A percentile compares a stretch with the other conserved stretches of the same genome.
Evolutionary conservation across 371 early-diverging fungal genomes (phyloP).

Genomic region (Haplosporangium sp.): DNA sequence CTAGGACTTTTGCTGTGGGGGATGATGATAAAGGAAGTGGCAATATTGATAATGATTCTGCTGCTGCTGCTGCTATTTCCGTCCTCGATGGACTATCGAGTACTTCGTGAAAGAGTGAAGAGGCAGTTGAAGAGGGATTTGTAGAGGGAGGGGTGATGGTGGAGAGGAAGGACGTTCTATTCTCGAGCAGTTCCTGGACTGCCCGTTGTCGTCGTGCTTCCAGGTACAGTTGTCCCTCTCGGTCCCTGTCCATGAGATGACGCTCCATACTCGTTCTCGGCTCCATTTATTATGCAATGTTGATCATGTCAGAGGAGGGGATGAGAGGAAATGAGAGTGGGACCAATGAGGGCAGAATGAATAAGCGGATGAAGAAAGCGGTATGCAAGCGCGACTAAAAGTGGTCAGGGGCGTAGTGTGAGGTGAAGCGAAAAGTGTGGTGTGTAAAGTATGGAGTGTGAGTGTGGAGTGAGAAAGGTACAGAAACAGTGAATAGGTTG

Average conservation of each 20-base stretch:
- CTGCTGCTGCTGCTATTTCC: not conserved
- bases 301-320: too few species aligned
- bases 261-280: constrained; percentile 51
- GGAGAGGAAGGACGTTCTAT: constrained; percentile 54
- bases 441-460: not conserved
- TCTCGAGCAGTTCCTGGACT: constrained; percentile 24
- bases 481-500: not conserved
- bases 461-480: not conserved
- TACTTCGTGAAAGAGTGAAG: constrained; percentile 45
- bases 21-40: too few species aligned
- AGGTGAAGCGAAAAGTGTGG: not conserved
- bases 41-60: not conserved
- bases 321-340: too few species aligned
- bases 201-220: constrained; percentile 45
- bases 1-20: too few species aligned
- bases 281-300: constrained; percentile 11
- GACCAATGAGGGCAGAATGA: not conserved
- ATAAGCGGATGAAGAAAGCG: not conserved
- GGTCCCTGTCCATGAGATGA: constrained; percentile 49
- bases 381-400: not conserved
- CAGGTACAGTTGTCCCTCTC: constrained; percentile 47
- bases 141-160: constrained; percentile 54
- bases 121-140: constrained; percentile 40
- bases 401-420: not conserved
- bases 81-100: not conserved